Conservation (phyloP, 75 land plant genomes). For the Picea sitchensis region DNA sequence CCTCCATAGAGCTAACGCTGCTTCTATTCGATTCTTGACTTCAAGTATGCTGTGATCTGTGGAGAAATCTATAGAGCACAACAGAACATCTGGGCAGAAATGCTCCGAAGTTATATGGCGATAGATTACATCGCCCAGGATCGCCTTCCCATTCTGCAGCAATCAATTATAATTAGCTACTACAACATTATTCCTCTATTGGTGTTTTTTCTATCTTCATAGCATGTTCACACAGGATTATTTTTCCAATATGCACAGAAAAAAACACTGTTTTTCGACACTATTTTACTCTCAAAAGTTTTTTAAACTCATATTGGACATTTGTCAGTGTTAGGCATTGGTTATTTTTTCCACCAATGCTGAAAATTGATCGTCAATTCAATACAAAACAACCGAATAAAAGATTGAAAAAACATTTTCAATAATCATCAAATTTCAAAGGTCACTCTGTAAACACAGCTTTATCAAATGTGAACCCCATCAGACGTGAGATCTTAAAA, state of each 20-base stretch:
- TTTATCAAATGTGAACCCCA: background rate
- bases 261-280: background rate
- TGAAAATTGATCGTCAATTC: no score
- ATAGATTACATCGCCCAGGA: conserved; percentile 71
- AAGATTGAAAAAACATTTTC: background rate
- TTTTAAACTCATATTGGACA: no score
- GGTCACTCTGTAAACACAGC: background rate
- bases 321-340: no score
- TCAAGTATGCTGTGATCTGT: conserved; percentile 24
- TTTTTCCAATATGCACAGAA: background rate
- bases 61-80: conserved; percentile 20
- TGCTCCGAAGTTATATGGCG: conserved; percentile 62
- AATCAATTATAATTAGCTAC: background rate
- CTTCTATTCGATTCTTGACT: conserved; percentile 32
- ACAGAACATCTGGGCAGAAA: conserved; percentile 36
- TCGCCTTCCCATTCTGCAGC: conserved; percentile 69
- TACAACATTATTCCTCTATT: background rate
- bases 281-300: background rate
- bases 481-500: background rate
- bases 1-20: conserved; percentile 34
- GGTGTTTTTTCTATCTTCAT: background rate
- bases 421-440: background rate
- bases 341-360: no score
- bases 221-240: background rate
- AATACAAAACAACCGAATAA: no score